phyloP scores from a whole-genome alignment of 1,139 yeast species.

The Yamadazyma triangularis region DNA sequence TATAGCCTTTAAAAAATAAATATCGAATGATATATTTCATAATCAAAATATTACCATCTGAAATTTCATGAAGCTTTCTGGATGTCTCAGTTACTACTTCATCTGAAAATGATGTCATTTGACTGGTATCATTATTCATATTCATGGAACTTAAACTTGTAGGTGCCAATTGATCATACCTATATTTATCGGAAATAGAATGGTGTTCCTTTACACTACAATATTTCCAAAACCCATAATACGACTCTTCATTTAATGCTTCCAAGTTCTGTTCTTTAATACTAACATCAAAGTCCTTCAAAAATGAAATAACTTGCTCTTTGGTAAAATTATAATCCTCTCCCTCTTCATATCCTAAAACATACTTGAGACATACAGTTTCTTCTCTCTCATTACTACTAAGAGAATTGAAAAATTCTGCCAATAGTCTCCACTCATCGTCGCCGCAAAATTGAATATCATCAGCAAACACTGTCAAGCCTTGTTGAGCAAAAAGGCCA shows the following conservation, averaged over 20 bases:
- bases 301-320: slow-evolving; percentile 4
- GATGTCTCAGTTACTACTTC: slow-evolving; percentile 4
- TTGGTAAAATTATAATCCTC: slow-evolving; percentile 1
- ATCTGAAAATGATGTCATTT: slow-evolving; percentile 2
- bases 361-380: slow-evolving; percentile 2
- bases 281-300: slow-evolving; percentile 5
- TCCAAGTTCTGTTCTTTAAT: slow-evolving; percentile 7
- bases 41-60: slow-evolving; percentile 15
- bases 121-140: background rate
- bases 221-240: slow-evolving; percentile 10
- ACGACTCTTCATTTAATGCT: slow-evolving; percentile 6
- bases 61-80: slow-evolving; percentile 3
- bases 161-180: slow-evolving; percentile 1
- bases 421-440: slow-evolving; percentile 24
- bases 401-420: slow-evolving; percentile 23
- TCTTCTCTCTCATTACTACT: slow-evolving; percentile 17
- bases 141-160: slow-evolving; percentile 8
- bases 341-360: slow-evolving; percentile 3
- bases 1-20: slow-evolving; percentile 7
- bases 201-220: slow-evolving; percentile 3
- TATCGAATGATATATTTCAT: slow-evolving; percentile 10
- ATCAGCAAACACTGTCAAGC: slow-evolving; percentile 45
- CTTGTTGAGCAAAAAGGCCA: slow-evolving; percentile 38
- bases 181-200: background rate
- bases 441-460: slow-evolving; percentile 44